Conservation (phyloP, 495 filamentous ascomycete species). For the Elasticomyces elasticus region DNA sequence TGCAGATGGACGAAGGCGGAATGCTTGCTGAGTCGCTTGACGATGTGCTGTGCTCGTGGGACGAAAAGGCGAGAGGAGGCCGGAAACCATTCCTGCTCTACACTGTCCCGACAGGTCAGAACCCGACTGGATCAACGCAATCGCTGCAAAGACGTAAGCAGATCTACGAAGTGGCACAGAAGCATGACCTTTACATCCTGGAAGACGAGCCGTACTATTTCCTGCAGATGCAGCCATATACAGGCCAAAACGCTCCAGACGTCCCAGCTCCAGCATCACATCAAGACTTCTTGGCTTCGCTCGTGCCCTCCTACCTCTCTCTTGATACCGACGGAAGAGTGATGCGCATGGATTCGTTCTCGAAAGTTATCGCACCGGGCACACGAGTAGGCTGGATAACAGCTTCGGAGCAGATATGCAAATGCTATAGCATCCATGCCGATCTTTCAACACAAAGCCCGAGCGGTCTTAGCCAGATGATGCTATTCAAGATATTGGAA, state of each 20-base stretch:
- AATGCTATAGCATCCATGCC: conserved; percentile 64
- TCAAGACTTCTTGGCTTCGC: conserved; percentile 48
- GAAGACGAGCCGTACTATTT: conserved; percentile 97
- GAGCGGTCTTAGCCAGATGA: conserved; percentile 68
- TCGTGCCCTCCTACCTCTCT: conserved; percentile 53
- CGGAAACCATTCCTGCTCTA: conserved; percentile 70
- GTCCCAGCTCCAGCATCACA: conserved; percentile 46
- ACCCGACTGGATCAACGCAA: conserved; percentile 84
- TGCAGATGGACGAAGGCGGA: conserved; percentile 70
- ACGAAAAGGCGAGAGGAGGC: conserved; percentile 44
- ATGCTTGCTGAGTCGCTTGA: conserved; percentile 59
- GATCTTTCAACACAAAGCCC: conserved; percentile 78
- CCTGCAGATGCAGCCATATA: conserved; percentile 87
- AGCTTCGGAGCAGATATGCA: conserved; percentile 70
- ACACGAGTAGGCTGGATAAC: conserved; percentile 55
- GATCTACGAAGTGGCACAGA: conserved; percentile 66
- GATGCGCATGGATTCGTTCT: conserved; percentile 59
- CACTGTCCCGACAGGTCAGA: conserved; percentile 80
- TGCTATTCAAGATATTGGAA: conserved; percentile 81
- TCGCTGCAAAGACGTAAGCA: conserved; percentile 50
- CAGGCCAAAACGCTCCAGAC: conserved; percentile 40
- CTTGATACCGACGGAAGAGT: conserved; percentile 59
- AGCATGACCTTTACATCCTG: conserved; percentile 77
- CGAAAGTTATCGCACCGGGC: conserved; percentile 56
- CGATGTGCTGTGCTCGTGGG: conserved; percentile 56